phyloP scores from a whole-genome alignment of 305 asterid species.

The Solanum chacoense region DNA sequence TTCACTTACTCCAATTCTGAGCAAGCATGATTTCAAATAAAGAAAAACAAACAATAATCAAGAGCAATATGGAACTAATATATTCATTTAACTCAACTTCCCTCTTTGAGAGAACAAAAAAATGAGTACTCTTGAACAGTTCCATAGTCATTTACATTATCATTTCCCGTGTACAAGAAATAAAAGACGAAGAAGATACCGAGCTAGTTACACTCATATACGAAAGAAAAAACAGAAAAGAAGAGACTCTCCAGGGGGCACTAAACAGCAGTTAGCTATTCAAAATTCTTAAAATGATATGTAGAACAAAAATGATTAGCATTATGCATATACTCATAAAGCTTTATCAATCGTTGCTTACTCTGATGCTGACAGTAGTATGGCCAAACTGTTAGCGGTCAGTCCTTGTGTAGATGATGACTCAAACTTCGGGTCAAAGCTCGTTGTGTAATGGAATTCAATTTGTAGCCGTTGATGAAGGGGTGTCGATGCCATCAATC shows the following conservation, averaged over 20 bases:
- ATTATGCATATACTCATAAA: neutral
- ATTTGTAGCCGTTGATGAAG: conserved; percentile 73
- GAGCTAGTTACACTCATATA: neutral
- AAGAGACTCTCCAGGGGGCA: neutral
- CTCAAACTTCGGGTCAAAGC: conserved; percentile 11
- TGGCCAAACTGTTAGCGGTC: conserved; percentile 1
- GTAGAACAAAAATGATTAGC: conserved; percentile 6
- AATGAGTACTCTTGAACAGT: neutral
- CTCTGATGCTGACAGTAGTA: neutral
- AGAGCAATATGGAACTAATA: neutral
- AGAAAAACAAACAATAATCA: neutral
- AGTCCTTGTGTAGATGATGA: conserved; percentile 6
- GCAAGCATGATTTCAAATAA: neutral
- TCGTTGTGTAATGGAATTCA: conserved; percentile 57
- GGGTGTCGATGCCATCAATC: conserved; percentile 35
- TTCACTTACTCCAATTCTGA: neutral
- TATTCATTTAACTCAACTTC: neutral
- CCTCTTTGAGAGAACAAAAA: conserved; percentile 1
- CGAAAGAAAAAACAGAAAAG: neutral
- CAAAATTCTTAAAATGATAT: neutral
- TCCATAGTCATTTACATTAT: conserved; percentile 5
- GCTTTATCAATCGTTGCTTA: neutral
- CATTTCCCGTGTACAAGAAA: neutral
- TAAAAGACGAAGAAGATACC: neutral
- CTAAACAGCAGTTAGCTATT: neutral